Evolutionary conservation across 2,329 filamentous ascomycete genomes (phyloP).

Genomic region (Nigrospora sphaerica): DNA sequence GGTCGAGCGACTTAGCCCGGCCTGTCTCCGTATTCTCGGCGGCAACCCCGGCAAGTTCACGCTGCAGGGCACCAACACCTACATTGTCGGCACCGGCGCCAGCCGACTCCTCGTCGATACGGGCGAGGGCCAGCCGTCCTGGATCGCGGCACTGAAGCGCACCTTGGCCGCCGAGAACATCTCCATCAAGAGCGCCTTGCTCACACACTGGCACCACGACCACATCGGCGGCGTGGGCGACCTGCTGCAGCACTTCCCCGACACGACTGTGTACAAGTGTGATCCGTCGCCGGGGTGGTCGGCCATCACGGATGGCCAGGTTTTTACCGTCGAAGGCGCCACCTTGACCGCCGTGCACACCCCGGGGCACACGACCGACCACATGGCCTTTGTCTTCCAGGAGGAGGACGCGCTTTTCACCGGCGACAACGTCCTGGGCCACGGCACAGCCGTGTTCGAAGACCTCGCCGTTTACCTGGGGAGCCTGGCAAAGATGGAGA

Average conservation of each 20-base stretch:
- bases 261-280: conserved; percentile 60
- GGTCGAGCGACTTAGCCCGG: conserved; percentile 69
- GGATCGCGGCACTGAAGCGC: conserved; percentile 59
- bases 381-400: conserved; percentile 69
- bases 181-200: conserved; percentile 59
- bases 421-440: conserved; percentile 81
- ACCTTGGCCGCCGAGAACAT: conserved; percentile 63
- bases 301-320: conserved; percentile 48
- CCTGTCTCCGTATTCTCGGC: conserved; percentile 77
- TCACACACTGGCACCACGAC: conserved; percentile 92
- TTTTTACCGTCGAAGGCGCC: conserved; percentile 41
- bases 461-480: conserved; percentile 62
- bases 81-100: conserved; percentile 72
- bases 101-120: conserved; percentile 81
- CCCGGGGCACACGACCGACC: conserved; percentile 71
- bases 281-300: conserved; percentile 45
- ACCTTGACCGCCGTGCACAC: conserved; percentile 29
- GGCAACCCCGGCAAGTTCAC: conserved; percentile 84
- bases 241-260: conserved; percentile 56
- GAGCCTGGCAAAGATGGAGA: conserved; percentile 63
- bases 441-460: conserved; percentile 82
- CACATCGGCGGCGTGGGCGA: conserved; percentile 73
- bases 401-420: conserved; percentile 84
- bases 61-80: conserved; percentile 84
- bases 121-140: conserved; percentile 70